Base-by-base conservation (phyloP, 345 rosid species). In the Citrus hindsii region DNA sequence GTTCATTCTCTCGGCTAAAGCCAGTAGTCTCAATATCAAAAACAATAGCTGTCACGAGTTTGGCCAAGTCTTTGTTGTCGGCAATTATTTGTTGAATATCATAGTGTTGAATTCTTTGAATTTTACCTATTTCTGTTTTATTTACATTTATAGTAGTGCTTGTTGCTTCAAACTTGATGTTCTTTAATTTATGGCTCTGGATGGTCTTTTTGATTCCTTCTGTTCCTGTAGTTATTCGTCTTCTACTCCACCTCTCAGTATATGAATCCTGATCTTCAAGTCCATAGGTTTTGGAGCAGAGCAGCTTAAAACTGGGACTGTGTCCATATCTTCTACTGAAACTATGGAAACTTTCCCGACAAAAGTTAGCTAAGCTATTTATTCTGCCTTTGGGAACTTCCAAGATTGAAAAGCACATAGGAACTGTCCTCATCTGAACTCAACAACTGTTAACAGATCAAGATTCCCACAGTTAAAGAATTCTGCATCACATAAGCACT, bases 11-110 rank as follows among this genome's bases (percentile, higher is more conserved):
- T 79, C 93, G 80, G 79, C 86, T 83, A 63, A 90, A 74, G 14
- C 98, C 99, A 0, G 93, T 91, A 27, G 99, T 94, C 85, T 94
- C 98, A 69, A 91, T 84, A 84, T 94, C 98, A 16, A 85, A 82
- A 71, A 85, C 86, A 48, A 94, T 83, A 61, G 86, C 82, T 0
- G 98, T 92, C 68, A 93, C 79, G 38, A 89, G 89, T 60, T 79
- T 80, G 30, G 87, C 76, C 69, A 92, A 79, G 65, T 90, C 90
- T 85, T 88, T 85, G 62, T 80, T 83, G 78, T 86, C 84, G 32
- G 88, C 84, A 64, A 90, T 86, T 75, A 73, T 86, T 59, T 88
- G 85, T 83, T 81, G 92, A 82, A 88, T 83, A 79, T 84, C 84
- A 55, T 64, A 81, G 66, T 67, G 81, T 63, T 79, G 89, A 79